Conservation (phyloP, 2,329 filamentous ascomycete genomes). For the Aspergillus fischeri region DNA sequence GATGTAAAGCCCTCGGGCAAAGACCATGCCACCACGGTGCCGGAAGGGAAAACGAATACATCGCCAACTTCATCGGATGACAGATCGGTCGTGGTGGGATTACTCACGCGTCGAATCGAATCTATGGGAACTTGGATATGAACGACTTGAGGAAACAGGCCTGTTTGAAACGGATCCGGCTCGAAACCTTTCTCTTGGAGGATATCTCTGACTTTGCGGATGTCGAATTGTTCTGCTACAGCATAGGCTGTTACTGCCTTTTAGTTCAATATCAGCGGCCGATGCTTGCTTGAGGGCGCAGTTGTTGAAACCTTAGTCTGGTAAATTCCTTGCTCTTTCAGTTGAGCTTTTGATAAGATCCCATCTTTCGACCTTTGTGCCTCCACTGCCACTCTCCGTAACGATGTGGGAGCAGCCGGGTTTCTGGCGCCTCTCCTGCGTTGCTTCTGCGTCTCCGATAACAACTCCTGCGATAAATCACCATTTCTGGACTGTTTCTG, state of each 20-base stretch:
- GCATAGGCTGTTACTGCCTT: slow-evolving; percentile 61
- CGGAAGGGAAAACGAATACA: slow-evolving; percentile 92
- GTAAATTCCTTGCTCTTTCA: slow-evolving; percentile 32
- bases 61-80: slow-evolving; percentile 61
- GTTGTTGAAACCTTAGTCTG: slow-evolving; percentile 32
- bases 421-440: slow-evolving; percentile 49
- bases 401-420: slow-evolving; percentile 63
- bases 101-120: slow-evolving; percentile 42
- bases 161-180: slow-evolving; percentile 59
- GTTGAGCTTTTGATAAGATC: slow-evolving; percentile 46
- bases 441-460: slow-evolving; percentile 28
- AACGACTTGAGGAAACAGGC: slow-evolving; percentile 62
- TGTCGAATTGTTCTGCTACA: slow-evolving; percentile 63
- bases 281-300: slow-evolving; percentile 3
- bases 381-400: slow-evolving; percentile 80
- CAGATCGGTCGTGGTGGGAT: slow-evolving; percentile 36
- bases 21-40: slow-evolving; percentile 89
- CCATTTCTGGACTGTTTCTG: slow-evolving; percentile 27
- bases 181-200: slow-evolving; percentile 57
- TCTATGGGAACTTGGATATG: slow-evolving; percentile 53
- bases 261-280: slow-evolving; percentile 7
- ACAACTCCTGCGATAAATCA: slow-evolving; percentile 12
- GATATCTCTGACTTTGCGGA: slow-evolving; percentile 54
- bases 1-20: slow-evolving; percentile 70
- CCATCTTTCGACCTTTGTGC: slow-evolving; percentile 63